Percentiles rank a stretch among this genome's conserved stretches.
phyloP scores from a whole-genome alignment of 495 filamentous ascomycete species.

The Penicillium lividum region DNA sequence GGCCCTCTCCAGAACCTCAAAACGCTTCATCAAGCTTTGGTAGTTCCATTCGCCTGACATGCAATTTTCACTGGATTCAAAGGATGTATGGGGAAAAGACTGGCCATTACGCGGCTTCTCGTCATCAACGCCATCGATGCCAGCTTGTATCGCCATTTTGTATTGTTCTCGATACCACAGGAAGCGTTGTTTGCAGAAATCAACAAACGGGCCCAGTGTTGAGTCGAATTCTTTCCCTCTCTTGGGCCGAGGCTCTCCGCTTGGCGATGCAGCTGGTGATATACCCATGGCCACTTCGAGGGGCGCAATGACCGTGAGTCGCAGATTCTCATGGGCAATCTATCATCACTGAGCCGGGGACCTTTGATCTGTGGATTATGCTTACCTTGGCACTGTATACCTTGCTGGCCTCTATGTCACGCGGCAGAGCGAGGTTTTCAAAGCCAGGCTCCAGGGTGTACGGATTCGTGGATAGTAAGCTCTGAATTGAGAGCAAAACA shows the following conservation, averaged over 20 bases:
- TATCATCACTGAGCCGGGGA: constrained; percentile 26
- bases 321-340: constrained; percentile 90
- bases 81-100: constrained; percentile 75
- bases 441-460: constrained; percentile 97
- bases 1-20: constrained; percentile 62
- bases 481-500: constrained; percentile 92
- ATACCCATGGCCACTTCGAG: constrained; percentile 79
- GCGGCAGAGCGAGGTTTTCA: constrained; percentile 58
- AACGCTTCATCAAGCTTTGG: constrained; percentile 64
- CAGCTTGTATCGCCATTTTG: constrained; percentile 64
- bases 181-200: constrained; percentile 88
- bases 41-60: constrained; percentile 94
- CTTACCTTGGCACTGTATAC: constrained; percentile 84
- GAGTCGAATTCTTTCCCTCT: constrained; percentile 57
- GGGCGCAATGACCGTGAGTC: constrained; percentile 82
- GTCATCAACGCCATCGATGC: constrained; percentile 47
- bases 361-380: not conserved
- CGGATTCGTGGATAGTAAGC: constrained; percentile 88
- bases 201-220: constrained; percentile 64
- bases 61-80: constrained; percentile 73
- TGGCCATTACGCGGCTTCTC: not conserved
- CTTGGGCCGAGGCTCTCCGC: constrained; percentile 23
- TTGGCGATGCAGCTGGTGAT: not conserved
- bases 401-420: constrained; percentile 74
- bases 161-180: constrained; percentile 96